These are phyloP conservation scores for Aureobasidium sp. DNA, from an alignment of 2,329 filamentous ascomycete genomes.

Conservation along the genomic window DNA sequence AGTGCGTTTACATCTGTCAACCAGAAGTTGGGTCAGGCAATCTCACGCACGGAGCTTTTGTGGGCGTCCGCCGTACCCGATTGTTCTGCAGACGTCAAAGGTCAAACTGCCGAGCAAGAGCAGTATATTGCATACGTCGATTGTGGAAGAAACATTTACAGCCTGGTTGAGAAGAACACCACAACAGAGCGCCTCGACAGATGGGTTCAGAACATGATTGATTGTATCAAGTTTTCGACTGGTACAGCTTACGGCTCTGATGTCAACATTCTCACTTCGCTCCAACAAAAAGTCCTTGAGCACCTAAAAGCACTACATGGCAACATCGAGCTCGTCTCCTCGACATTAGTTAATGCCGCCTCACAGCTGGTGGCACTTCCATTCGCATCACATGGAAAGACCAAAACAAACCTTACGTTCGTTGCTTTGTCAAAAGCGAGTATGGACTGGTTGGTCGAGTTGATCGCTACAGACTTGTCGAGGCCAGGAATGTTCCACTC, in stretches of 20 bases:
- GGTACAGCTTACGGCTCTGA: constrained; percentile 61
- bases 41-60: constrained; percentile 22
- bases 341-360: constrained; percentile 59
- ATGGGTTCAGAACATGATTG: constrained; percentile 63
- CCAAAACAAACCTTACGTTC: constrained; percentile 59
- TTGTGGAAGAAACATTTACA: constrained; percentile 67
- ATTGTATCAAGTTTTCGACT: constrained; percentile 62
- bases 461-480: constrained; percentile 50
- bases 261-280: constrained; percentile 60
- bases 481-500: constrained; percentile 62
- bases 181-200: constrained; percentile 52
- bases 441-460: constrained; percentile 58
- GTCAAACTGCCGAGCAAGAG: constrained; percentile 53
- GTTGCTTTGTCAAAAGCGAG: constrained; percentile 80
- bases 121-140: constrained; percentile 79
- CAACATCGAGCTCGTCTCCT: constrained; percentile 54
- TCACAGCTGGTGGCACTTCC: constrained; percentile 64
- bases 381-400: constrained; percentile 37
- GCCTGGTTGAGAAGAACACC: constrained; percentile 58
- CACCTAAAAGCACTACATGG: constrained; percentile 59
- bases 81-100: constrained; percentile 11
- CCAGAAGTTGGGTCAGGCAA: constrained; percentile 20
- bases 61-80: constrained; percentile 25
- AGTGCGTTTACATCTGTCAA: constrained; percentile 21
- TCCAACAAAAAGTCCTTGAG: constrained; percentile 62